Base-by-base conservation (phyloP, 345 rosid genomes). In the Viola odorata region DNA sequence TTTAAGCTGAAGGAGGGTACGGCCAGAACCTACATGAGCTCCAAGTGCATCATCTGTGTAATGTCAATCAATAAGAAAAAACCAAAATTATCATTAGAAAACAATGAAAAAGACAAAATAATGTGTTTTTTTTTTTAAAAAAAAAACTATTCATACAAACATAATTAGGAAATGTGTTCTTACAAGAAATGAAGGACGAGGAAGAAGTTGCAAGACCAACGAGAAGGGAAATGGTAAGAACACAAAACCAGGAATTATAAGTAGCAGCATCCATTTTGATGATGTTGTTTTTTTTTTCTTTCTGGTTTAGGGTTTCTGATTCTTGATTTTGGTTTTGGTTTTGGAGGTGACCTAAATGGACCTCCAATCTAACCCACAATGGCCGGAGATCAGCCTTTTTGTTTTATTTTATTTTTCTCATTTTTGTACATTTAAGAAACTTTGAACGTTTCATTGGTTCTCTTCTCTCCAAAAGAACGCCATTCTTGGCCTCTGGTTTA, bases 1-100 rank as follows among this genome's bases (percentile, higher is more conserved):
- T 69, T 70, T 78, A 60, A 82, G 76, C 73, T 89, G 96, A 57
- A 89, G 94, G 61, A 89, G 96, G 75, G 69, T 56, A 64, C 94
- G 89, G 66, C 82, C 77, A 16, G 75, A 50, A 37, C 62, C 41
- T 71, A 65, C 75, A 53, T 71, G 75, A 16, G 73, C 51, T 56
- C 68, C 71, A 51, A 81, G 66, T 55, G 66, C 65, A 70, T 76
- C 73, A 77, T 80, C 96, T 89, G 80, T 75, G 32, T 23, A 23
- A 23, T 23, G 2, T 23, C 32, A 23, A 23, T 23, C 32, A 23
- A 23, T 23, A 23, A 23, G 2, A 23, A 23, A 23, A 23, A 23
- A 23, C 32, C 32, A 23, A 23, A 23, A 23, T 23, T 2, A 23
- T 23, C 32, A 23, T 23, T 23, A 23, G 32, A 23, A 23, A 23